A percentile compares a stretch with the other conserved stretches of the same genome.
phyloP scores from a whole-genome alignment of 2,329 filamentous ascomycete species.

The Macroventuria anomochaeta region DNA sequence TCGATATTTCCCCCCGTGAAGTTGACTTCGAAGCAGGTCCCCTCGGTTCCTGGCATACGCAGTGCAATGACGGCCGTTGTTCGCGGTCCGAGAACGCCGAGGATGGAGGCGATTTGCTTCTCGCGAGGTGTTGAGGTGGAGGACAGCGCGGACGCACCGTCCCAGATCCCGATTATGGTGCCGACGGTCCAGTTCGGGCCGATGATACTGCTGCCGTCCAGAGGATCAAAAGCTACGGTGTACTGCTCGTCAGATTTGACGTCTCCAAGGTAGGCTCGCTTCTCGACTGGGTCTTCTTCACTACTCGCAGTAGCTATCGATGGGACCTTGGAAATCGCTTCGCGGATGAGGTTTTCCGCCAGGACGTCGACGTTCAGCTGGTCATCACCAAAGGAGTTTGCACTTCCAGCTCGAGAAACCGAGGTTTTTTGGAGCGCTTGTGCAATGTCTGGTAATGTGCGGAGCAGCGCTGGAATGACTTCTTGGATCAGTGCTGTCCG shows the following conservation, averaged over 20 bases:
- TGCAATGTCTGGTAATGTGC: constrained; percentile 25
- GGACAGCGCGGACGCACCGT: constrained; percentile 32
- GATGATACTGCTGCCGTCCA: constrained; percentile 68
- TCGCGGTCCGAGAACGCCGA: constrained; percentile 44
- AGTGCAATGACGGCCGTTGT: constrained; percentile 61
- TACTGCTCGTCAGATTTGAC: constrained; percentile 54
- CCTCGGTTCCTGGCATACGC: constrained; percentile 51
- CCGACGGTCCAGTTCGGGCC: constrained; percentile 51
- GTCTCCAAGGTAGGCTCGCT: constrained; percentile 9
- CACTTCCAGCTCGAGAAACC: constrained; percentile 38
- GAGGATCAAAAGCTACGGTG: constrained; percentile 67
- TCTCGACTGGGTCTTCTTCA: constrained; percentile 29
- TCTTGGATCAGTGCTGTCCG: constrained; percentile 11
- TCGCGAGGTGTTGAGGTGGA: constrained; percentile 18
- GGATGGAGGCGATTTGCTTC: constrained; percentile 42
- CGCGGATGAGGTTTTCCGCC: constrained; percentile 63
- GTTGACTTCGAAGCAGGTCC: constrained; percentile 61
- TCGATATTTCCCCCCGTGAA: constrained; percentile 48
- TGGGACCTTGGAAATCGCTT: constrained; percentile 59
- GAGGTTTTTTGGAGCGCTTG: constrained; percentile 22
- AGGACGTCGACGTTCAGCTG: constrained; percentile 66
- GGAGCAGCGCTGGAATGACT: constrained; percentile 27
- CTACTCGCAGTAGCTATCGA: constrained; percentile 65
- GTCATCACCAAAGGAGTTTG: constrained; percentile 63
- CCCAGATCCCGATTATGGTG: constrained; percentile 67